Base-by-base conservation (phyloP, 2,329 filamentous ascomycete genomes). In the Fusarium newnesense region DNA sequence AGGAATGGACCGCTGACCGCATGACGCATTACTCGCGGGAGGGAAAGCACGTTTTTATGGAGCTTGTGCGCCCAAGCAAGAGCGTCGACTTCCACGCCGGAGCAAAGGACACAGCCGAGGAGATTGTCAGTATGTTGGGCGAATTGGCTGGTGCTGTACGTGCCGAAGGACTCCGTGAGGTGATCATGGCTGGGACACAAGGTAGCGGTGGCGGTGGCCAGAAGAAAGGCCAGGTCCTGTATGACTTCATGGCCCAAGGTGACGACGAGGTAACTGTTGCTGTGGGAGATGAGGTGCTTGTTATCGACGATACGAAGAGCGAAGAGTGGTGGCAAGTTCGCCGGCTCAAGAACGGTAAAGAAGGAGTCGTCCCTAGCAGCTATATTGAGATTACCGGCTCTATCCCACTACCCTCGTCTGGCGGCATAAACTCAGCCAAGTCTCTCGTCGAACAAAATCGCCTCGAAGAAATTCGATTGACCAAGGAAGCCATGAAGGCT, bases 321-420 rank as follows among this genome's bases (percentile, higher is more conserved):
- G 95, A 98, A 67, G 96, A 99, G 80, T 99, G 96, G 96, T 98
- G 96, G 96, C 95, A 96, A 86, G 94, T 99, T 40, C 90, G 93
- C 67, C 90, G 95, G 40, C 79, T 98, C 72, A 97, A 95, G 84
- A 98, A 95, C 80, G 94, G 94, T 76, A 96, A 95, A 80, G 94
- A 98, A 84, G 96, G 96, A 43, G 96, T 99, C 32, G 95, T 99
- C 13, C 96, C 96, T 19, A 96, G 95, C 85, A 97, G 94, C 83
- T 99, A 98, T 79, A 92, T 99, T 76, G 96, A 99, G 81, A 86
- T 97, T 59, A 95, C 91, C 28, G 94, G 94, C 62, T 88, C 89
- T 18, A 82, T 92, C 13, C 83, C 87, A 9, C 84, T 87, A 40
- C 82, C 86, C 32, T 77, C 87, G 43, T 84, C 86, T 16, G 65